phyloP scores from a whole-genome alignment of 345 rosid species.

The Arabidopsis suecica region DNA sequence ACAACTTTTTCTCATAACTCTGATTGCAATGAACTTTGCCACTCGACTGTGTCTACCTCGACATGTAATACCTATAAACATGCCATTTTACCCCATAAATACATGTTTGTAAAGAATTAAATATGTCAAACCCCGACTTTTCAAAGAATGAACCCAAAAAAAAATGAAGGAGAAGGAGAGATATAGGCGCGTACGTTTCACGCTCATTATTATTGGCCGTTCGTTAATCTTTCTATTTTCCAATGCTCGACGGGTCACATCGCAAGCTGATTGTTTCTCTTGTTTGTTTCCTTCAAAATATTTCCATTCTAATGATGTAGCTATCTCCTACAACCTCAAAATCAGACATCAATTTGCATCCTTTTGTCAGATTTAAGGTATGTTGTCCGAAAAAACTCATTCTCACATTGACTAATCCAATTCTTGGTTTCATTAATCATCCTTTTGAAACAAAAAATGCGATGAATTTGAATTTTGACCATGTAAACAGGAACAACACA shows the following conservation, averaged over 20 bases:
- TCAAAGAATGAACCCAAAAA: too few species aligned
- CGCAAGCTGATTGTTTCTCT: slow-evolving; percentile 16
- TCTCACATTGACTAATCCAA: background rate
- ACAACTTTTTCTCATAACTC: too few species aligned
- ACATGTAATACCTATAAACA: too few species aligned
- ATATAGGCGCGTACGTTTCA: slow-evolving; percentile 7
- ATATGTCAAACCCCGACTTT: too few species aligned
- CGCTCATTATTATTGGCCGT: slow-evolving; percentile 9
- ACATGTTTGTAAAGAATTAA: too few species aligned
- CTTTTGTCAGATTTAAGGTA: background rate
- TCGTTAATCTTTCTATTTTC: slow-evolving; percentile 14
- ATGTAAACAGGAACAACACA: background rate
- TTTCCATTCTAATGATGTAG: slow-evolving; percentile 3
- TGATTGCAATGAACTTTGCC: too few species aligned
- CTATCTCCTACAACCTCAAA: background rate
- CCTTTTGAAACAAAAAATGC: too few species aligned
- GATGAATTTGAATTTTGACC: slow-evolving; percentile 22
- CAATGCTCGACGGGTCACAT: slow-evolving; percentile 31
- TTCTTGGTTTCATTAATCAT: background rate
- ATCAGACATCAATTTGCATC: background rate
- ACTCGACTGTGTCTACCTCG: too few species aligned
- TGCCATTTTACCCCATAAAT: too few species aligned
- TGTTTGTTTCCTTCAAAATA: slow-evolving; percentile 4
- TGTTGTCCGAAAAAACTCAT: background rate
- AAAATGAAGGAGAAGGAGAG: background rate